These are phyloP conservation scores for Niveomyces coronatus DNA, from an alignment of 2,329 filamentous ascomycete genomes.

Conservation along the genomic window DNA sequence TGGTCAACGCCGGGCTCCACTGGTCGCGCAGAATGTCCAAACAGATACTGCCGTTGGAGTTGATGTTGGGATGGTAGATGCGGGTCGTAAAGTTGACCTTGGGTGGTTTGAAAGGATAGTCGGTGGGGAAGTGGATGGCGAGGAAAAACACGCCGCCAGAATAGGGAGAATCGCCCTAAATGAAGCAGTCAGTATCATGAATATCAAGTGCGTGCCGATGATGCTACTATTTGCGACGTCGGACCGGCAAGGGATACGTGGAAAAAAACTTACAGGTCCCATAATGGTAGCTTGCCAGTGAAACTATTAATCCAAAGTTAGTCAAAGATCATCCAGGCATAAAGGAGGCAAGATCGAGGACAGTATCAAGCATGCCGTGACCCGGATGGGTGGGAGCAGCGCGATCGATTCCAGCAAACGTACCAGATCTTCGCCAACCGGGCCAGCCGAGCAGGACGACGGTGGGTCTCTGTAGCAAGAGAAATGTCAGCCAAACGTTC, in stretches of 20 bases:
- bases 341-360: background rate
- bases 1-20: slow-evolving; percentile 97
- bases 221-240: background rate
- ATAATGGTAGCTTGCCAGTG: slow-evolving; percentile 99
- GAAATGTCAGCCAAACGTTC: slow-evolving; percentile 13
- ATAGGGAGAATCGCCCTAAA: slow-evolving; percentile 88
- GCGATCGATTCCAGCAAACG: too few relatives aligned
- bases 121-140: slow-evolving; percentile 97
- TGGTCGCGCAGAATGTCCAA: slow-evolving; percentile 97
- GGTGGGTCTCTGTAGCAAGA: slow-evolving; percentile 69
- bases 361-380: too few relatives aligned
- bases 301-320: slow-evolving; percentile 51
- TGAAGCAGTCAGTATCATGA: slow-evolving; percentile 20
- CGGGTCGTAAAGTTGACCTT: slow-evolving; percentile 99
- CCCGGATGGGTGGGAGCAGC: slow-evolving; percentile 11
- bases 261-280: slow-evolving; percentile 71
- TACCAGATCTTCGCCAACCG: slow-evolving; percentile 97
- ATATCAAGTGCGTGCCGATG: background rate
- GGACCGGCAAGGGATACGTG: background rate
- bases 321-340: slow-evolving; percentile 15
- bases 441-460: slow-evolving; percentile 96
- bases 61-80: slow-evolving; percentile 99
- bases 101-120: slow-evolving; percentile 99
- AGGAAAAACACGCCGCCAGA: slow-evolving; percentile 98
- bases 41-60: slow-evolving; percentile 98